A percentile compares a stretch with the other conserved stretches of the same genome.
These are phyloP conservation scores for Phellopilus nigrolimitatus DNA, from an alignment of 1,284 basidiomycete genomes.

Conservation along the genomic window DNA sequence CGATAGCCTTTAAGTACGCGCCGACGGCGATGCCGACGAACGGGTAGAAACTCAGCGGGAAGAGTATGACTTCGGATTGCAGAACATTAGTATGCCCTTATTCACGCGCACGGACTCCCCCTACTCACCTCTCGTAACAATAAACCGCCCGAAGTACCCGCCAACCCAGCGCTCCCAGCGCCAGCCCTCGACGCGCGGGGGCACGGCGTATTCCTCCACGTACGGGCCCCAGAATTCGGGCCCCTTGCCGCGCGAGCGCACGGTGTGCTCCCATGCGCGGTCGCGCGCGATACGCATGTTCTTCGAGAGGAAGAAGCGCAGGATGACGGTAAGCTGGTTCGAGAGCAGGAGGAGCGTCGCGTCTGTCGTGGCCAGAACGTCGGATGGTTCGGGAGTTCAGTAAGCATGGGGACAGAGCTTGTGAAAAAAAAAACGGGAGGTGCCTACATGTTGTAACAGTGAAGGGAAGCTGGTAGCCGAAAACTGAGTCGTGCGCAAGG, in stretches of 20 bases:
- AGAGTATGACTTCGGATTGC: conserved; percentile 49
- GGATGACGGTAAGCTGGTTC: conserved; percentile 65
- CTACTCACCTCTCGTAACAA: conserved; percentile 45
- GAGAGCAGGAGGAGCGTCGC: conserved; percentile 70
- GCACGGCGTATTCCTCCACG: conserved; percentile 80
- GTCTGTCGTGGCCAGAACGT: no score
- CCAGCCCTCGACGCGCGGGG: conserved; percentile 42
- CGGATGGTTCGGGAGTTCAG: no score
- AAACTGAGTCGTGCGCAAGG: conserved; percentile 56
- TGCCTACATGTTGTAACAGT: conserved; percentile 59
- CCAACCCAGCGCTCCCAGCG: conserved; percentile 40
- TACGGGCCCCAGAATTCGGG: conserved; percentile 84
- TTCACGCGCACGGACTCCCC: background rate
- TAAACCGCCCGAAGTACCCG: conserved; percentile 45
- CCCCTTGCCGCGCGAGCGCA: conserved; percentile 73
- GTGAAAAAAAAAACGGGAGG: conserved; percentile 33
- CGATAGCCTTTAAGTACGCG: conserved; percentile 63
- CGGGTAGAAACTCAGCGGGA: conserved; percentile 69
- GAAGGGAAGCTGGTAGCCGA: conserved; percentile 63
- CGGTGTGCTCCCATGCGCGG: conserved; percentile 74
- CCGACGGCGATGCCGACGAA: conserved; percentile 61
- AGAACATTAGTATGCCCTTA: background rate
- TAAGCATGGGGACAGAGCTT: conserved; percentile 29
- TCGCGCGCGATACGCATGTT: conserved; percentile 76
- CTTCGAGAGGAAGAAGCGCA: conserved; percentile 73